Percentiles rank a stretch among this genome's conserved stretches.
Evolutionary conservation across 176 grass and related monocot genomes (phyloP).

Genomic region (Oryza punctata): DNA sequence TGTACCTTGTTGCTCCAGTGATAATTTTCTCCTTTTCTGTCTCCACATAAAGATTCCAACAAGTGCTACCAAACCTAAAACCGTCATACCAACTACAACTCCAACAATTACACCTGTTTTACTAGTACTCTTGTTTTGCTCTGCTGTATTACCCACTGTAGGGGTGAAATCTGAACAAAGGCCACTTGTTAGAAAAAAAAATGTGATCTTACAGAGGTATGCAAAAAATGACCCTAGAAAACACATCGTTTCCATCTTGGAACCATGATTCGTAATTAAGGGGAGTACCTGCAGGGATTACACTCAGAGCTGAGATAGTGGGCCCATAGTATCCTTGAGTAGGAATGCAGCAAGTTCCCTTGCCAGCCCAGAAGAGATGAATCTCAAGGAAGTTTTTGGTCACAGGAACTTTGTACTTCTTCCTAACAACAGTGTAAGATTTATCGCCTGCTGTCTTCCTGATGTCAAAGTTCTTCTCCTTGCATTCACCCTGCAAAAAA

Average conservation of each 20-base stretch:
- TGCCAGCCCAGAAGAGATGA: slow-evolving; percentile 98
- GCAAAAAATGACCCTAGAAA: not conserved
- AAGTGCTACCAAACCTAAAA: slow-evolving; percentile 52
- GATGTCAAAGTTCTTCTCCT: slow-evolving; percentile 82
- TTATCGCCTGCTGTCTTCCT: slow-evolving; percentile 58
- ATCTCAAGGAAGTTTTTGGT: slow-evolving; percentile 89
- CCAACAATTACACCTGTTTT: slow-evolving; percentile 61
- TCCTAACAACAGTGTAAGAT: slow-evolving; percentile 67
- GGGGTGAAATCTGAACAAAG: slow-evolving; percentile 63
- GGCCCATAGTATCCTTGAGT: slow-evolving; percentile 76
- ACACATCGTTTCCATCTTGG: not conserved
- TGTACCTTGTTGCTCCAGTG: slow-evolving; percentile 52
- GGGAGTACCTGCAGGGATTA: slow-evolving; percentile 53
- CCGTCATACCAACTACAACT: slow-evolving; percentile 48
- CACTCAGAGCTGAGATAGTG: slow-evolving; percentile 83
- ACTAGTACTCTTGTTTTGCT: slow-evolving; percentile 29
- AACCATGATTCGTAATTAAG: not conserved
- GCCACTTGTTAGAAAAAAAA: slow-evolving; percentile 36
- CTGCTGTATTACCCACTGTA: slow-evolving; percentile 44
- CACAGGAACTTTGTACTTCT: slow-evolving; percentile 53
- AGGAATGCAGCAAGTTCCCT: slow-evolving; percentile 91
- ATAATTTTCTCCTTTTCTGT: slow-evolving; percentile 49
- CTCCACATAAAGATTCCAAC: slow-evolving; percentile 48
- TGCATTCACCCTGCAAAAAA: slow-evolving; percentile 51
- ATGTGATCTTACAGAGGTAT: not conserved